Evolutionary conservation across 75 land plant genomes (phyloP).

Genomic region (Cupressus sempervirens): DNA sequence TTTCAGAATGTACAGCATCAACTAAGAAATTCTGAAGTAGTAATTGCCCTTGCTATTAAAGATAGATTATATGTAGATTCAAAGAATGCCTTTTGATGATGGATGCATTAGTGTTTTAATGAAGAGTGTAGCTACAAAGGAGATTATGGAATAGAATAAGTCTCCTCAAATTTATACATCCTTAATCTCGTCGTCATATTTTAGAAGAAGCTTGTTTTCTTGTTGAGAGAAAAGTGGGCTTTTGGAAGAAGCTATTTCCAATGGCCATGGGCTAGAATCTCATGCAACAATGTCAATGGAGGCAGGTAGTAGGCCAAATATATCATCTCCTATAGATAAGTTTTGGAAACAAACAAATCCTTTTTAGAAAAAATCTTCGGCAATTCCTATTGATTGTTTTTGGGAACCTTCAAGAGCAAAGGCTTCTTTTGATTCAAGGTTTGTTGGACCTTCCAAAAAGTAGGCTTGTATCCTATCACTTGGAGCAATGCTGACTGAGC

Average conservation of each 20-base stretch:
- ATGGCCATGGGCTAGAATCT: conserved; percentile 14
- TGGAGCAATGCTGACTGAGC: not conserved
- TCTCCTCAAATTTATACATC: conserved; percentile 10
- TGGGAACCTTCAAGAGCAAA: conserved; percentile 6
- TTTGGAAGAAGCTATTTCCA: conserved; percentile 26
- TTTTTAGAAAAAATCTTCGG: conserved; percentile 7
- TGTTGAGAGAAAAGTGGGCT: conserved; percentile 32
- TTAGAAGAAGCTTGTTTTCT: conserved; percentile 18
- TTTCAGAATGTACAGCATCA: not conserved
- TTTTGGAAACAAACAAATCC: not conserved
- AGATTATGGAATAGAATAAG: conserved; percentile 22
- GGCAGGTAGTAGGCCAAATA: conserved; percentile 6
- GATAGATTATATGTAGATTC: not conserved
- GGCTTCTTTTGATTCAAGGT: not conserved
- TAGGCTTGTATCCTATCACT: not conserved
- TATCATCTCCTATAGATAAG: conserved; percentile 10
- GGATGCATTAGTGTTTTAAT: not conserved
- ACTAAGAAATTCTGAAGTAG: not conserved
- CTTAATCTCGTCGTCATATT: conserved; percentile 9
- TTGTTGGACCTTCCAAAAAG: not conserved
- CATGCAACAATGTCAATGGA: not conserved
- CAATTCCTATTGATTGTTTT: conserved; percentile 3
- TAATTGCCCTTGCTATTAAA: too few relatives aligned
- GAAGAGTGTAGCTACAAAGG: not conserved
- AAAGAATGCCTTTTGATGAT: conserved; percentile 22